These are phyloP conservation scores for Mrakia blollopis DNA, from an alignment of 768 basidiomycete species.

Conservation along the genomic window DNA sequence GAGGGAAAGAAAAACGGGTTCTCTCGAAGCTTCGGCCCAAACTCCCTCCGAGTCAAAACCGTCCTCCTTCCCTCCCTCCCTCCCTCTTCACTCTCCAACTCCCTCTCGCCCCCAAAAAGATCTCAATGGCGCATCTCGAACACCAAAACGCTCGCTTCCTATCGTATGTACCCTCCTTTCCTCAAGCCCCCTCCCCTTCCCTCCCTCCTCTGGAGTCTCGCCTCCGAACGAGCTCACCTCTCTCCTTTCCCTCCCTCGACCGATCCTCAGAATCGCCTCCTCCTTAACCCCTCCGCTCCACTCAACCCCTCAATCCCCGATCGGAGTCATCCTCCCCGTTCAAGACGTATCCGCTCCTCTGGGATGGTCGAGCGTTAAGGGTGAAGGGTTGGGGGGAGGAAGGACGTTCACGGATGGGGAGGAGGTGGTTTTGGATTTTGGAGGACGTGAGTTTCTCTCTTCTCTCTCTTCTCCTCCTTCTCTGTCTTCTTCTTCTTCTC, in stretches of 20 bases:
- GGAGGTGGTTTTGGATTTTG: constrained; percentile 11
- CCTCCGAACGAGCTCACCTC: not conserved
- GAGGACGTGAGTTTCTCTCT: not conserved
- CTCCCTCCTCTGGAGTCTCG: not conserved
- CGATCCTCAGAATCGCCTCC: not conserved
- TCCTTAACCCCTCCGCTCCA: not conserved
- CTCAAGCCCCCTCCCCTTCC: not conserved
- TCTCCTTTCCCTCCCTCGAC: too few species aligned
- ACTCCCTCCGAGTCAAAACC: too few species aligned
- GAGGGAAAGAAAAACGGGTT: too few species aligned
- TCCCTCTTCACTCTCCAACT: not conserved
- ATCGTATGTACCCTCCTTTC: not conserved
- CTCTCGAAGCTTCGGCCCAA: too few species aligned
- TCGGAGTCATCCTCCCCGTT: not conserved
- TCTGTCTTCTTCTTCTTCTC: too few species aligned
- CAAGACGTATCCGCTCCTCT: not conserved
- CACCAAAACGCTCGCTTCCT: constrained; percentile 1
- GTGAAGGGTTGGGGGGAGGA: not conserved
- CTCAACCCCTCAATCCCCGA: not conserved
- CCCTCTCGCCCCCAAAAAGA: not conserved
- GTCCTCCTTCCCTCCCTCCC: not conserved
- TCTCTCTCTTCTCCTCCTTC: too few species aligned
- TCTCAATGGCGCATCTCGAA: constrained; percentile 10
- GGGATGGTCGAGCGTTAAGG: constrained; percentile 18
- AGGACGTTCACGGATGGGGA: constrained; percentile 3